Conservation (phyloP, 2,329 filamentous ascomycete species). For the Fusarium virguliforme region DNA sequence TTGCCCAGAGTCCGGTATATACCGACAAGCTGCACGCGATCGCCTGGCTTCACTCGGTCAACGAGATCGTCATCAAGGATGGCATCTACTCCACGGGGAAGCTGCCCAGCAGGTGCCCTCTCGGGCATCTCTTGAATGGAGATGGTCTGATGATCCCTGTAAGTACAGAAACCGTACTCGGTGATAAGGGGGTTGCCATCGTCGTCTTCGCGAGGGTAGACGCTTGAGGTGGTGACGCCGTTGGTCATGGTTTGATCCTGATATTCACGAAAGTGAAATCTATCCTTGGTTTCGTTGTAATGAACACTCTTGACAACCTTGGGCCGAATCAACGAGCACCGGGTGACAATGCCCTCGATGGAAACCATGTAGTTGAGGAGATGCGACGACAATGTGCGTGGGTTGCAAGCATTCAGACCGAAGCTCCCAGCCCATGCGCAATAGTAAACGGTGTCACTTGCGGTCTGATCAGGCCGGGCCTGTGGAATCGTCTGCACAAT, state of each 20-base stretch:
- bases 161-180: conserved; percentile 96
- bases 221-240: conserved; percentile 88
- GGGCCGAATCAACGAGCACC: conserved; percentile 93
- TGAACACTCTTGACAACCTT: conserved; percentile 99
- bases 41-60: conserved; percentile 93
- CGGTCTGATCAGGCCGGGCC: conserved; percentile 81
- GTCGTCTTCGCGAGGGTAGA: conserved; percentile 95
- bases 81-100: conserved; percentile 95
- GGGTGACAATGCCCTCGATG: conserved; percentile 96
- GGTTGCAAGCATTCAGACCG: conserved; percentile 94
- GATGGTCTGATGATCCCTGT: conserved; percentile 96
- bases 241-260: conserved; percentile 98
- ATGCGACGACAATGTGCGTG: conserved; percentile 88
- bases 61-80: conserved; percentile 97
- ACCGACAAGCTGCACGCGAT: conserved; percentile 96
- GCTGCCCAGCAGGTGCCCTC: conserved; percentile 92
- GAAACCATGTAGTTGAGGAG: conserved; percentile 98
- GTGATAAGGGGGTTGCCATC: conserved; percentile 93
- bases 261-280: conserved; percentile 92
- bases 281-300: conserved; percentile 89
- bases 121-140: conserved; percentile 99
- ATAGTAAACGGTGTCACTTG: conserved; percentile 89
- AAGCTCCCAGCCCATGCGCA: conserved; percentile 98
- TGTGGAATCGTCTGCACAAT: conserved; percentile 86
- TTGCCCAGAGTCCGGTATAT: conserved; percentile 96